Evolutionary conservation across 2,329 filamentous ascomycete genomes (phyloP).

Genomic region (Aspergillaceae sp.): DNA sequence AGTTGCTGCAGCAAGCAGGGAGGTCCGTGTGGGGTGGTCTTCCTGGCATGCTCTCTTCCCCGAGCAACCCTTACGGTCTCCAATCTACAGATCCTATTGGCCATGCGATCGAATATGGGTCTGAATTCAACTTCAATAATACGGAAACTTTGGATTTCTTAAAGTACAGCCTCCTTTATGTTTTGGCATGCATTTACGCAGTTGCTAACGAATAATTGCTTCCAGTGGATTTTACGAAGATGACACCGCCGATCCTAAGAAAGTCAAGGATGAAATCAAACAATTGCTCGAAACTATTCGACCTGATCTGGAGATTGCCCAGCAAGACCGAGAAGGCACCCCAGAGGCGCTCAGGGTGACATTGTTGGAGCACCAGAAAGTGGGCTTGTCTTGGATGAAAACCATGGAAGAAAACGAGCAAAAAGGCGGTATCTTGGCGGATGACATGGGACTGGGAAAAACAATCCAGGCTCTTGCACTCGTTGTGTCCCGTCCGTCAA

Average conservation of each 20-base stretch:
- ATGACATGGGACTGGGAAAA: slow-evolving; percentile 79
- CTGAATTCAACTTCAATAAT: neutral
- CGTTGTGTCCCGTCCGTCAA: slow-evolving; percentile 59
- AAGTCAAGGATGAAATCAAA: slow-evolving; percentile 59
- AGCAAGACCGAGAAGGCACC: slow-evolving; percentile 57
- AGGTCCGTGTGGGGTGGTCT: slow-evolving; percentile 4
- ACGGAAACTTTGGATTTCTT: slow-evolving; percentile 1
- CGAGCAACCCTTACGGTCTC: neutral
- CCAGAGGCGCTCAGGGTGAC: slow-evolving; percentile 59
- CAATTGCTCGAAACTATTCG: slow-evolving; percentile 63
- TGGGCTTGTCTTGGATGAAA: slow-evolving; percentile 69
- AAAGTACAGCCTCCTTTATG: slow-evolving; percentile 3
- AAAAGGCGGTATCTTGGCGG: slow-evolving; percentile 68
- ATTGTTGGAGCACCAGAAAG: slow-evolving; percentile 73
- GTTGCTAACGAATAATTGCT: slow-evolving; percentile 1
- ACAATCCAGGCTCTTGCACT: slow-evolving; percentile 75
- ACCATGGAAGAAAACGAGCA: slow-evolving; percentile 61
- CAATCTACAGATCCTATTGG: neutral
- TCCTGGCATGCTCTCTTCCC: slow-evolving; percentile 2
- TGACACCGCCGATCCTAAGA: slow-evolving; percentile 36
- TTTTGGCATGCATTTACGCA: neutral
- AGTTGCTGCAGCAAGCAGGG: slow-evolving; percentile 7
- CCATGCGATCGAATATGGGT: neutral
- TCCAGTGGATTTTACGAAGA: slow-evolving; percentile 14
- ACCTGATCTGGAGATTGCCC: slow-evolving; percentile 58